Evolutionary conservation across 345 rosid genomes (phyloP), one percentile per base, ranked within the genome.

Genomic region (Punica granatum): DNA sequence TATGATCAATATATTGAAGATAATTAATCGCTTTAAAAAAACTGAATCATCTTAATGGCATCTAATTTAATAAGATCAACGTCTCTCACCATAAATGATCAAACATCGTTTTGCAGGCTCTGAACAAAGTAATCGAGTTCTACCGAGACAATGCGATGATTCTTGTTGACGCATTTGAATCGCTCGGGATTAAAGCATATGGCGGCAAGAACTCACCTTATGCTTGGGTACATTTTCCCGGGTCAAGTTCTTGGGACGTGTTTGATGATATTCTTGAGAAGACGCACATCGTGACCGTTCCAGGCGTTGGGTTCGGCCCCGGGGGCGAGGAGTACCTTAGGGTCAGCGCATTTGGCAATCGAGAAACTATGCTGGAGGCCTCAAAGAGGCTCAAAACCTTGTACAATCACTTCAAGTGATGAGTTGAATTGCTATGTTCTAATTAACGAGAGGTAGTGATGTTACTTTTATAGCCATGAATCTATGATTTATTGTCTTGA

Each of bases 171-270:
- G 75, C 92, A 19, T 72, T 89, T 19, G 59, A 68, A 56, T 80
- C 87, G 10, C 72, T 83, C 0, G 90, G 89, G 2, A 68, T 81
- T 25, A 77, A 77, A 37, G 88, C 81, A 15, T 85, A 83, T 42
- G 98, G 94, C 31, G 94, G 96, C 30, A 73, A 75, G 70, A 92
- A 87, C 66, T 89, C 94, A 11, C 96, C 94, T 0, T 92, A 92
- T 70, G 76, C 78, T 10, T 89, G 94, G 96, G 90, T 89, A 3
- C 90, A 88, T 43, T 84, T 88, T 67, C 88, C 73, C 0, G 86
- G 89, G 48, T 71, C 75, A 23, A 86, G 80, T 58, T 89, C 94
- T 19, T 89, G 98, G 98, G 82, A 85, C 26, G 73, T 88, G 43
- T 92, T 92, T 60, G 31, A 75, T 33, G 84, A 89, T 72, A 86